Evolutionary conservation across 2,329 filamentous ascomycete species (phyloP), one percentile per base, ranked within the genome.

Genomic region (Stenocarpella maydis): DNA sequence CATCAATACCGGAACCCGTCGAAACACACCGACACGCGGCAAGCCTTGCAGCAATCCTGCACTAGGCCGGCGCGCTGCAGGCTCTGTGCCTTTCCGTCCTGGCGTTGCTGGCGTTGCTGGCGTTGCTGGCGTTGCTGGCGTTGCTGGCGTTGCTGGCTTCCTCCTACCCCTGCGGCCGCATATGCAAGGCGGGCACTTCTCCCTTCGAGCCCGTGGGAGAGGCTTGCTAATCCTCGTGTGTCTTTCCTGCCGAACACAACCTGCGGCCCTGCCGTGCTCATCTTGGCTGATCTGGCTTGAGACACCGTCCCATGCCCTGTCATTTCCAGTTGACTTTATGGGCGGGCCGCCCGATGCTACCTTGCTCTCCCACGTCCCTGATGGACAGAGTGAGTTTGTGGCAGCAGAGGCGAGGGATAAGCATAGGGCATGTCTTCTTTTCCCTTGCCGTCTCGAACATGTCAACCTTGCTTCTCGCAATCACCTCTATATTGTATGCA

Each of bases 11-110:
- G 45, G 31, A 49, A 52, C 34, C n/a, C 24, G 50, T 66, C 65
- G 52, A 54, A 41, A 53, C 52, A 55, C 68, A 53, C 65, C 69
- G 37, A 43, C 43, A 65, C 45, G 54, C 66, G 60, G 50, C 43
- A 68, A 61, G 69, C 49, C 50, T 50, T 67, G 69, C 69, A 71
- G 69, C 61, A 71, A 61, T 50, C 50, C 67, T 67, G 69, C 67
- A 71, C 61, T 26, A 34, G 39, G 28, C 49, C 47, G 64, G 39
- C 28, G 58, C 53, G 26, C 28, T 26, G 31, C 12, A 26, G 67
- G n/a, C 43, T 37, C 6, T 10, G 34, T 39, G 34, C n/a, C 15
- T 50, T 37, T 5, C 63, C 53, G 31, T 55, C 61, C 69, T 65
- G 64, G 65, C 47, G 39, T 54, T 28, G 43, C n/a, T n/a, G n/a